phyloP scores from a whole-genome alignment of 164 flowering plant genomes.

The Litsea cubeba region DNA sequence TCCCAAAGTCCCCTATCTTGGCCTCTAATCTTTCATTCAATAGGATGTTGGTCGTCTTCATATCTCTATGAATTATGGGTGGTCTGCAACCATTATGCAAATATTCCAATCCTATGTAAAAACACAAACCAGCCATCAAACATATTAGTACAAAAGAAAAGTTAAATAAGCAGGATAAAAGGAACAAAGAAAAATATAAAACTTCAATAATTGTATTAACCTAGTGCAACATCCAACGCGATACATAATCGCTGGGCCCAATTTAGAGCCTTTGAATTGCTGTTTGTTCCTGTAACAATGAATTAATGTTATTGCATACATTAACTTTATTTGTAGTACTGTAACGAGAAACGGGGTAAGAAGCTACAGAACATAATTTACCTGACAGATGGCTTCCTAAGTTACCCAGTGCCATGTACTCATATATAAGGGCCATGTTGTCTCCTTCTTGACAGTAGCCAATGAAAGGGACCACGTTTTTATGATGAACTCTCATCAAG shows the following conservation, averaged over 20 bases:
- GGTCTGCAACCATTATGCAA: conserved; percentile 47
- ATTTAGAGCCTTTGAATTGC: background rate
- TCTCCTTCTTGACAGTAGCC: conserved; percentile 42
- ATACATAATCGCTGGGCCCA: conserved; percentile 24
- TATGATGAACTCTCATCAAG: conserved; percentile 42
- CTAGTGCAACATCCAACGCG: conserved; percentile 37
- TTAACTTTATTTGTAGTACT: too few species aligned
- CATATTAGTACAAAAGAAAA: background rate
- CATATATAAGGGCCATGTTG: conserved; percentile 38
- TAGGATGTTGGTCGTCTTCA: conserved; percentile 45
- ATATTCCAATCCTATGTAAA: conserved; percentile 43
- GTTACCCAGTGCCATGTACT: conserved; percentile 46
- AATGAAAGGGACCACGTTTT: conserved; percentile 38
- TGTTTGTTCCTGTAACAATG: too few species aligned
- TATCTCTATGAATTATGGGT: conserved; percentile 52
- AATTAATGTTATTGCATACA: too few species aligned
- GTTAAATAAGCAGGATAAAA: too few species aligned
- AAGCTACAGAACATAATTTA: background rate
- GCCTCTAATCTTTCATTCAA: conserved; percentile 37
- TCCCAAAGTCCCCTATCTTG: conserved; percentile 50
- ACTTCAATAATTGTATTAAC: conserved; percentile 12
- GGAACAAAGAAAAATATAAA: too few species aligned
- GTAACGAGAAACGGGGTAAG: too few species aligned
- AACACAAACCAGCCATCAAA: background rate
- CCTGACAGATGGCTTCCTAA: conserved; percentile 33